A percentile compares a stretch with the other conserved stretches of the same genome.
Conservation (phyloP, 352 stramenopile species). For the Phytophthora hybrid region DNA sequence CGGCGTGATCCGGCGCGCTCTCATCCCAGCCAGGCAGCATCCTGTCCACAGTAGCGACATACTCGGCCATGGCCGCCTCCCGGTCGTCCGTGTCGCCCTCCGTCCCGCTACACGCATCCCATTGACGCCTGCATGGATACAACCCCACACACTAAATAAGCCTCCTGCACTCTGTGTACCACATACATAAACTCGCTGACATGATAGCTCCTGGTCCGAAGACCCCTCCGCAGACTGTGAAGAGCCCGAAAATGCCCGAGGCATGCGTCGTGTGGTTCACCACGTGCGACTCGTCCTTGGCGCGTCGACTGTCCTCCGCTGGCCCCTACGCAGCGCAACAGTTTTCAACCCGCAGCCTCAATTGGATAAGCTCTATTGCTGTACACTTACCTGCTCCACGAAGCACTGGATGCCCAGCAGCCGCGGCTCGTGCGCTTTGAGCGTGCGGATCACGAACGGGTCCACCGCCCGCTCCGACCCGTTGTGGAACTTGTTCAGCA, state of each 20-base stretch:
- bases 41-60: constrained; percentile 63
- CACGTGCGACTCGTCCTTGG: constrained; percentile 44
- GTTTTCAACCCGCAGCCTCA: constrained; percentile 1
- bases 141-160: neutral
- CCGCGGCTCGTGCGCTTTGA: constrained; percentile 61
- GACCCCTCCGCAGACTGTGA: constrained; percentile 65
- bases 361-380: neutral
- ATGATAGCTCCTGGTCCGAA: constrained; percentile 65
- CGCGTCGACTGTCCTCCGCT: constrained; percentile 53
- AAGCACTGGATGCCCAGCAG: constrained; percentile 81
- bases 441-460: constrained; percentile 60
- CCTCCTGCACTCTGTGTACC: neutral
- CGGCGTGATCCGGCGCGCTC: constrained; percentile 51
- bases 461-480: constrained; percentile 73
- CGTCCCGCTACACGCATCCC: constrained; percentile 64
- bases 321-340: constrained; percentile 50
- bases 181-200: constrained; percentile 32
- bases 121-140: constrained; percentile 54
- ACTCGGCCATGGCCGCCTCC: constrained; percentile 65
- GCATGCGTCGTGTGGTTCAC: constrained; percentile 3
- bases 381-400: constrained; percentile 59
- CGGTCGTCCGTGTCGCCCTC: constrained; percentile 22
- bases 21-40: constrained; percentile 76
- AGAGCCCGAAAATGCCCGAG: constrained; percentile 25
- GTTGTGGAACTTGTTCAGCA: constrained; percentile 85